Conservation (phyloP, 768 basidiomycete genomes). For the Rhizopogon sp. region DNA sequence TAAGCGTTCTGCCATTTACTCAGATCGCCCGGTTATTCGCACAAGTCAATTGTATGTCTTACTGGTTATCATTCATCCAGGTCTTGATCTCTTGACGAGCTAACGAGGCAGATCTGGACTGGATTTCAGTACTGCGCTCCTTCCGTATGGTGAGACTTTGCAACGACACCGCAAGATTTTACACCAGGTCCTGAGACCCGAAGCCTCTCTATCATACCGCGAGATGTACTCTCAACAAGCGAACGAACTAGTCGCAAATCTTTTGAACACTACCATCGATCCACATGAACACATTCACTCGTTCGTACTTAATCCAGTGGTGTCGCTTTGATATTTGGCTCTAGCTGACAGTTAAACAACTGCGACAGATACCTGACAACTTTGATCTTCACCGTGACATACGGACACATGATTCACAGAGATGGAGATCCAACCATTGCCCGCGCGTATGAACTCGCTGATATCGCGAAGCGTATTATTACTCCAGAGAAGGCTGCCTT, state of each 20-base stretch:
- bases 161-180: conserved; percentile 18
- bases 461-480: too few species aligned
- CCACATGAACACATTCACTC: conserved; percentile 4
- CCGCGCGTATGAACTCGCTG: too few species aligned
- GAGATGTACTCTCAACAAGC: conserved; percentile 16
- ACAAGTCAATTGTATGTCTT: neutral
- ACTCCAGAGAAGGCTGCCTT: neutral
- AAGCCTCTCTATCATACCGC: conserved; percentile 6
- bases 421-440: too few species aligned
- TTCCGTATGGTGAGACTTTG: conserved; percentile 10
- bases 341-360: too few species aligned
- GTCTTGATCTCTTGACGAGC: neutral
- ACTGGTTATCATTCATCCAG: neutral
- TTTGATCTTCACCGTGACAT: neutral
- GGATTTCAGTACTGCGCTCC: neutral
- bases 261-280: conserved; percentile 5
- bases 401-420: too few species aligned
- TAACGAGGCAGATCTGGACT: neutral
- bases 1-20: conserved; percentile 33
- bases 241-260: conserved; percentile 9
- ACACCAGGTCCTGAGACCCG: conserved; percentile 18
- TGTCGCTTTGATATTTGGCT: neutral
- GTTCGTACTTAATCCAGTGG: neutral
- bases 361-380: neutral
- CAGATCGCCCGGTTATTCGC: conserved; percentile 24